Evolutionary conservation across 2,329 filamentous ascomycete species (phyloP).

Genomic region (Scleromitrula shiraiana): DNA sequence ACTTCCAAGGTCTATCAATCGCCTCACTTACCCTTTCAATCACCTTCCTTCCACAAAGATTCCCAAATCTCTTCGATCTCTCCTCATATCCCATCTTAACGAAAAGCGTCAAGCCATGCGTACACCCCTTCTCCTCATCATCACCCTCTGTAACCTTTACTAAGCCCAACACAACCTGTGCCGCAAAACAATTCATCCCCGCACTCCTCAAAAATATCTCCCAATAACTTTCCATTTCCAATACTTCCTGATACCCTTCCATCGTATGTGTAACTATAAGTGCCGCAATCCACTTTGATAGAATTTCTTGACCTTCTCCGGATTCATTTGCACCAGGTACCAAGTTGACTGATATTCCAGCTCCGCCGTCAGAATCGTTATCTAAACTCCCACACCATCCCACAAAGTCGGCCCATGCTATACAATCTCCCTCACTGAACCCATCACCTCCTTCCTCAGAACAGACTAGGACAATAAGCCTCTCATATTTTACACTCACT

Average conservation of each 20-base stretch:
- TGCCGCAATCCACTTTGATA: slow-evolving; percentile 48
- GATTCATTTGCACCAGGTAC: too few relatives aligned
- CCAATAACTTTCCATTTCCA: slow-evolving; percentile 56
- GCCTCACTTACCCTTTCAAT: slow-evolving; percentile 42
- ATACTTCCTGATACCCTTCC: slow-evolving; percentile 25
- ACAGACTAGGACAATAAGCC: slow-evolving; percentile 60
- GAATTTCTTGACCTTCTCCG: slow-evolving; percentile 41
- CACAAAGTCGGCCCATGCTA: slow-evolving; percentile 26
- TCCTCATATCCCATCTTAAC: slow-evolving; percentile 46
- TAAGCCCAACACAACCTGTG: slow-evolving; percentile 52
- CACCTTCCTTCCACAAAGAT: slow-evolving; percentile 43
- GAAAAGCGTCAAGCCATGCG: slow-evolving; percentile 45
- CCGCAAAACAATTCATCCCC: slow-evolving; percentile 65
- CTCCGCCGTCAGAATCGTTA: slow-evolving; percentile 32
- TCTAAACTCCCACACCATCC: slow-evolving; percentile 31
- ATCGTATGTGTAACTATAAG: slow-evolving; percentile 37
- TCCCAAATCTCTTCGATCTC: slow-evolving; percentile 42
- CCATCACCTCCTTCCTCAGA: slow-evolving; percentile 37
- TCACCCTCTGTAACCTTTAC: slow-evolving; percentile 33
- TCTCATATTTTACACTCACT: slow-evolving; percentile 55
- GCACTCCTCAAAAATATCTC: slow-evolving; percentile 57
- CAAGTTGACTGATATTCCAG: too few relatives aligned
- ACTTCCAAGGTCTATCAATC: too few relatives aligned
- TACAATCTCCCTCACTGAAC: slow-evolving; percentile 21
- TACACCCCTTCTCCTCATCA: slow-evolving; percentile 14